These are phyloP conservation scores for Mycosphaerella arachidis DNA, from an alignment of 2,329 filamentous ascomycete genomes.

Conservation along the genomic window DNA sequence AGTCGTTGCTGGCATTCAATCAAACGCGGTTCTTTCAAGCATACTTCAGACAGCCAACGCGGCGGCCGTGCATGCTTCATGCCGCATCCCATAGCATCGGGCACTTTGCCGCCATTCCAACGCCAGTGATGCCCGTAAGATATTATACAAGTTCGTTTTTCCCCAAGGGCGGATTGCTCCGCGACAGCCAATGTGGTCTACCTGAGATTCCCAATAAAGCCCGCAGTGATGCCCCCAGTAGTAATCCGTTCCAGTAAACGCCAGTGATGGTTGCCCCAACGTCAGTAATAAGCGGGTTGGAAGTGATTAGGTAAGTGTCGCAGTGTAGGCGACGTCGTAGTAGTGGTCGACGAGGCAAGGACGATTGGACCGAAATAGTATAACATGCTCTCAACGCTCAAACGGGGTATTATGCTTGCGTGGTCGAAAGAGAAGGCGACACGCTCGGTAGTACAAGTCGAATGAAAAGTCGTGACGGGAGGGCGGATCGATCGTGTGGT, in stretches of 20 bases:
- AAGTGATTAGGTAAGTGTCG: conserved; percentile 2
- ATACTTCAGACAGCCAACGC: background rate
- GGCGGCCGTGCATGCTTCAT: background rate
- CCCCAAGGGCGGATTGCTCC: conserved; percentile 19
- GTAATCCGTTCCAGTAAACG: conserved; percentile 17
- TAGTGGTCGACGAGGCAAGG: background rate
- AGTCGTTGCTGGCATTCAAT: background rate
- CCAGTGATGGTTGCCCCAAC: conserved; percentile 7
- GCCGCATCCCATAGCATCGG: no score
- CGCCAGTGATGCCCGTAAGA: conserved; percentile 15
- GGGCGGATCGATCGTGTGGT: background rate
- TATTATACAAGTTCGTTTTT: conserved; percentile 15
- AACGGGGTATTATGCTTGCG: conserved; percentile 19
- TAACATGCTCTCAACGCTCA: conserved; percentile 18
- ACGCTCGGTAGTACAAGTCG: background rate
- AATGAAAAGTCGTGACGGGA: background rate
- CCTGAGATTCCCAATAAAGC: conserved; percentile 10
- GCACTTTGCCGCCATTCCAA: conserved; percentile 6
- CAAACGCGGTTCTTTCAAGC: background rate
- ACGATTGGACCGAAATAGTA: conserved; percentile 6
- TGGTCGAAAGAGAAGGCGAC: conserved; percentile 1
- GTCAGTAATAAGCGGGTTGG: conserved; percentile 9
- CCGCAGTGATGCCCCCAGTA: conserved; percentile 15
- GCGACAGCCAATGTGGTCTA: conserved; percentile 14
- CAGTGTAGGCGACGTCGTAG: conserved; percentile 1